A percentile compares a stretch with the other conserved stretches of the same genome.
These are phyloP conservation scores for Alloteropsis angusta DNA, from an alignment of 202 grass and related monocot species.

Conservation along the genomic window DNA sequence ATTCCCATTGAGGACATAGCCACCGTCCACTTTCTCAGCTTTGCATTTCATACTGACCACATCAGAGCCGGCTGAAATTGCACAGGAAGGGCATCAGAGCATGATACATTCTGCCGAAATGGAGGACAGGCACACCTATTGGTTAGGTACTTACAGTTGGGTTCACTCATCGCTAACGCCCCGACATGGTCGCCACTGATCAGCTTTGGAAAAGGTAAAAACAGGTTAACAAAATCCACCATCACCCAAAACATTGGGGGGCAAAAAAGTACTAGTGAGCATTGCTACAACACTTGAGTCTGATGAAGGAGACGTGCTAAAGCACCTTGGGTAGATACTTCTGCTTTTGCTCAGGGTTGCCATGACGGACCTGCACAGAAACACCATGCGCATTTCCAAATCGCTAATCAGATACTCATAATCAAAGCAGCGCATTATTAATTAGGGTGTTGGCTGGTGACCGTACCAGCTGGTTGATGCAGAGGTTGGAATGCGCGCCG, in stretches of 20 bases:
- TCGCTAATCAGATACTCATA: not conserved
- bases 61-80: conserved; percentile 80
- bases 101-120: not conserved
- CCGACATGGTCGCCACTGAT: conserved; percentile 90
- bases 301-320: not conserved
- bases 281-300: not conserved
- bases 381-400: not conserved
- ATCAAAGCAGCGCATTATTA: not conserved
- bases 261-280: not conserved
- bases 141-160: conserved; percentile 57
- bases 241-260: not conserved
- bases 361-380: conserved; percentile 59
- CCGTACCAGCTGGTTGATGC: conserved; percentile 86
- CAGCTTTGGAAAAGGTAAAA: conserved; percentile 57
- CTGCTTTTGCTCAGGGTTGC: conserved; percentile 50
- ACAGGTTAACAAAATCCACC: conserved; percentile 15
- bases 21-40: conserved; percentile 85
- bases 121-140: not conserved
- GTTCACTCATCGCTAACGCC: conserved; percentile 91
- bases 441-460: not conserved
- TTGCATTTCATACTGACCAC: conserved; percentile 99
- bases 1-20: conserved; percentile 78
- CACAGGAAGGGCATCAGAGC: not conserved
- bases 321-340: conserved; percentile 82
- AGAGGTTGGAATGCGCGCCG: conserved; percentile 86